phyloP scores from a whole-genome alignment of 495 filamentous ascomycete species.

The Trichoderma virens region DNA sequence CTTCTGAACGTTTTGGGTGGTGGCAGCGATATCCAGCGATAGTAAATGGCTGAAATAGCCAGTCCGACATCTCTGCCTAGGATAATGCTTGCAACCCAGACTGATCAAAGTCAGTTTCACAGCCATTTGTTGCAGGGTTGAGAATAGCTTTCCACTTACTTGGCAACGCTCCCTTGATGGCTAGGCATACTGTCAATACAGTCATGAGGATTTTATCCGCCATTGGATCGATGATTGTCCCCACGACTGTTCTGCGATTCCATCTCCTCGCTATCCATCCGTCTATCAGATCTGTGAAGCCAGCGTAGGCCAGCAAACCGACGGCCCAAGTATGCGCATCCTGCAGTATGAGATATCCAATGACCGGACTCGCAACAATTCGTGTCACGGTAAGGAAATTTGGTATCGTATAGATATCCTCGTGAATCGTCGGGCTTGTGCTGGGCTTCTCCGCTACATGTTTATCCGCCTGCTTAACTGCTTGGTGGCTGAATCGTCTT shows the following conservation, averaged over 20 bases:
- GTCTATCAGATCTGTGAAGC: constrained; percentile 83
- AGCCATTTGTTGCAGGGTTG: background rate
- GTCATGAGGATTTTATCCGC: constrained; percentile 96
- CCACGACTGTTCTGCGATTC: constrained; percentile 86
- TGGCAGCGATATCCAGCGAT: constrained; percentile 86
- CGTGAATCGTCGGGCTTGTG: constrained; percentile 35
- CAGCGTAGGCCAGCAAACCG: constrained; percentile 84
- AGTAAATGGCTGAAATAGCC: constrained; percentile 85
- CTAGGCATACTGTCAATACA: constrained; percentile 73
- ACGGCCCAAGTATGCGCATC: constrained; percentile 70
- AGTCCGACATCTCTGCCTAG: constrained; percentile 84
- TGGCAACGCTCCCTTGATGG: constrained; percentile 71
- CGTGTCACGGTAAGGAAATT: constrained; percentile 88
- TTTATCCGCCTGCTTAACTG: background rate
- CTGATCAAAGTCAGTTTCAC: constrained; percentile 28
- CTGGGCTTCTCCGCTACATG: background rate
- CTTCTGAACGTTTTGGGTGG: constrained; percentile 82
- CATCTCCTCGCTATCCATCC: constrained; percentile 85
- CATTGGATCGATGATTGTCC: constrained; percentile 94
- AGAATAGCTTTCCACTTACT: constrained; percentile 38
- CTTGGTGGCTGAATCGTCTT: background rate
- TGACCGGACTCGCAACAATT: constrained; percentile 70
- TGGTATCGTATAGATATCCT: constrained; percentile 94
- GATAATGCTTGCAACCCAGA: constrained; percentile 82
- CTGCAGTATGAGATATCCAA: constrained; percentile 84